phyloP scores from a whole-genome alignment of 768 basidiomycete species.

The Coprinopsis cinerea region DNA sequence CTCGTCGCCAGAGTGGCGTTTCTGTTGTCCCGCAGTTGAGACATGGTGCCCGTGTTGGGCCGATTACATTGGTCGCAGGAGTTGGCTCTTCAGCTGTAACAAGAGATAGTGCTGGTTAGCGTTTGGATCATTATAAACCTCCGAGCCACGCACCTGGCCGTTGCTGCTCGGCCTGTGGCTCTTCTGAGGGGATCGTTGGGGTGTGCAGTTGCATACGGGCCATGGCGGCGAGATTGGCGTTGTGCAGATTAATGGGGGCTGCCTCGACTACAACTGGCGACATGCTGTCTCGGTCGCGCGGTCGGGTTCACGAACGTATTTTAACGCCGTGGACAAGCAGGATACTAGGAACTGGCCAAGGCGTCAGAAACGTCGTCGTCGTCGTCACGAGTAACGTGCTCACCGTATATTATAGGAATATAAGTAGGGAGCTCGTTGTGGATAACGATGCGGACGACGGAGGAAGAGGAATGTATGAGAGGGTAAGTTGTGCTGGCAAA shows the following conservation, averaged over 20 bases:
- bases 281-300: constrained; percentile 29
- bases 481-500: constrained; percentile 13
- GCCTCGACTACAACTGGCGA: constrained; percentile 54
- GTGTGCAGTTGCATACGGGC: constrained; percentile 37
- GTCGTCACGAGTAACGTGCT: background rate
- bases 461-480: constrained; percentile 9
- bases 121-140: background rate
- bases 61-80: constrained; percentile 19
- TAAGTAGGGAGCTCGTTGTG: constrained; percentile 2
- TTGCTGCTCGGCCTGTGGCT: constrained; percentile 15
- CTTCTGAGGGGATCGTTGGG: constrained; percentile 18
- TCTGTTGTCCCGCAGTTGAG: constrained; percentile 72
- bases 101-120: background rate
- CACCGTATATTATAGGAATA: constrained; percentile 7
- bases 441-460: constrained; percentile 8
- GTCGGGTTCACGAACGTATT: constrained; percentile 11
- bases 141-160: constrained; percentile 20
- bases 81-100: constrained; percentile 23
- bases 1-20: constrained; percentile 83
- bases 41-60: constrained; percentile 45
- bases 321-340: constrained; percentile 3
- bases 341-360: background rate
- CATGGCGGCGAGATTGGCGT: constrained; percentile 34
- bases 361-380: background rate
- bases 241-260: constrained; percentile 46